These are phyloP conservation scores for Cymodocea nodosa DNA, from an alignment of 116 monocot species.

Conservation along the genomic window DNA sequence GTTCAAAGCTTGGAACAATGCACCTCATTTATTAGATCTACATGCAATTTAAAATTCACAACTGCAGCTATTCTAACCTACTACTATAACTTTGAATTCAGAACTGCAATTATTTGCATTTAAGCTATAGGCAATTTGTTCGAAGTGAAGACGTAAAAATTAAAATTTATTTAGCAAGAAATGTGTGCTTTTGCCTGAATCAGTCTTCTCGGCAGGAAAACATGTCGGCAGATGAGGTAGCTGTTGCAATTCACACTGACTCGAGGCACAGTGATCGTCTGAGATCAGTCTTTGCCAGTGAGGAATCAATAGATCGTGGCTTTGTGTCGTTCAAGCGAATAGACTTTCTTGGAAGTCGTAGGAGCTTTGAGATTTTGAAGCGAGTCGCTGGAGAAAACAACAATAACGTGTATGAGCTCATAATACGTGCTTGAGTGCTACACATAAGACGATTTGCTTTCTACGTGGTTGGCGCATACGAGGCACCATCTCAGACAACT, in stretches of 20 bases:
- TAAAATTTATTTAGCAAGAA: too few species aligned
- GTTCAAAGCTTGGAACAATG: neutral
- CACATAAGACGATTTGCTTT: neutral
- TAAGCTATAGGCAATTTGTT: too few species aligned
- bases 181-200: neutral
- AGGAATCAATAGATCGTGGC: constrained; percentile 38
- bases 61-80: neutral
- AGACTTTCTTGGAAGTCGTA: constrained; percentile 75
- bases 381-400: constrained; percentile 40
- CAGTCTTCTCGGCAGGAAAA: constrained; percentile 34
- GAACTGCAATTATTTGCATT: too few species aligned
- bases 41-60: too few species aligned
- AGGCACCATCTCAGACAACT: neutral
- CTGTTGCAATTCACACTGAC: constrained; percentile 81
- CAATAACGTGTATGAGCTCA: constrained; percentile 27
- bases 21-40: neutral
- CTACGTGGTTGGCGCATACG: neutral
- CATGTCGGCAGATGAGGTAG: constrained; percentile 58
- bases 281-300: constrained; percentile 47
- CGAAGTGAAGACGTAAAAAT: too few species aligned
- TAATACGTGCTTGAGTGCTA: constrained; percentile 19
- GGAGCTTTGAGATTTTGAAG: constrained; percentile 74
- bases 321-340: constrained; percentile 45
- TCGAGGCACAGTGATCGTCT: constrained; percentile 76
- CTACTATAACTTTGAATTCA: too few species aligned